Percentiles rank a stretch among this genome's conserved stretches.
These are phyloP conservation scores for Sporisorium reilianum DNA, from an alignment of 1,284 basidiomycete genomes.

Conservation along the genomic window DNA sequence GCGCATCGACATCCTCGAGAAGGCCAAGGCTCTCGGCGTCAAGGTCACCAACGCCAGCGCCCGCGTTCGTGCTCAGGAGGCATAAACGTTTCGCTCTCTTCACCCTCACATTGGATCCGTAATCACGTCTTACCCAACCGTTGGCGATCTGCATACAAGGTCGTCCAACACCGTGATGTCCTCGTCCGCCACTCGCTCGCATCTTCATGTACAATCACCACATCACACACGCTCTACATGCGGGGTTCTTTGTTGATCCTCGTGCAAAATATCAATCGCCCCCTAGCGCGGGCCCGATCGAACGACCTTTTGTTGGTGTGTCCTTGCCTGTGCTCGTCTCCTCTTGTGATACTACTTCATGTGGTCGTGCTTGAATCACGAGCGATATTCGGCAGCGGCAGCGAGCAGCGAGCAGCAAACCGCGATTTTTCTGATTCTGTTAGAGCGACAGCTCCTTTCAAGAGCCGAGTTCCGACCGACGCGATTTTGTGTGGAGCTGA, in stretches of 20 bases:
- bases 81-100: slow-evolving; percentile 54
- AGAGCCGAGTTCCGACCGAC: not conserved
- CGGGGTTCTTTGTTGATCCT: slow-evolving; percentile 6
- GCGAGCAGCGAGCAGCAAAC: not conserved
- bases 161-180: slow-evolving; percentile 26
- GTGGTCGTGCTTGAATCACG: not conserved
- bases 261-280: slow-evolving; percentile 47
- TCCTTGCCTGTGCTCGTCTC: not conserved
- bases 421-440: not conserved
- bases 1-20: slow-evolving; percentile 90
- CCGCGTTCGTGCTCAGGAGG: slow-evolving; percentile 96
- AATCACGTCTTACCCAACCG: slow-evolving; percentile 15
- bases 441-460: not conserved
- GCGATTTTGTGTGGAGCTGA: slow-evolving; percentile 10
- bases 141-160: slow-evolving; percentile 10
- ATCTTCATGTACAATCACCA: slow-evolving; percentile 43
- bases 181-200: slow-evolving; percentile 31
- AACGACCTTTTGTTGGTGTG: not conserved
- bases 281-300: slow-evolving; percentile 42
- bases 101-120: slow-evolving; percentile 15
- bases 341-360: not conserved
- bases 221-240: slow-evolving; percentile 25
- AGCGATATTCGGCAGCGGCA: not conserved
- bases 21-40: slow-evolving; percentile 73
- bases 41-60: slow-evolving; percentile 93